phyloP scores from a whole-genome alignment of 345 rosid species.

The Dipteronia dyeriana region DNA sequence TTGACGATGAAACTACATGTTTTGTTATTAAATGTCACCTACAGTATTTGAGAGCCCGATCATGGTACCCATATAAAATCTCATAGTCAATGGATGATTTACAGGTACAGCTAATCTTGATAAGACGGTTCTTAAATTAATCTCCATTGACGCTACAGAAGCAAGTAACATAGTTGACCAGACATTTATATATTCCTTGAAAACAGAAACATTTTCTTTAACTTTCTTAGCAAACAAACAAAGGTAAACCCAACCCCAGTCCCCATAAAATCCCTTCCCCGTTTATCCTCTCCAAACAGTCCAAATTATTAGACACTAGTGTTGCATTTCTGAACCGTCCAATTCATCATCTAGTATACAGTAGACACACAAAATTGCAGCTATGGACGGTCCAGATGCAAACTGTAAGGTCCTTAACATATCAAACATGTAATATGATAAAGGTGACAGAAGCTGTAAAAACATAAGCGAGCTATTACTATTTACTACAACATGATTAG shows the following conservation, averaged over 20 bases:
- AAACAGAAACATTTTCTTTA: background rate
- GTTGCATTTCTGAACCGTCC: slow-evolving; percentile 9
- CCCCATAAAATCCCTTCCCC: background rate
- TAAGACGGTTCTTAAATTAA: background rate
- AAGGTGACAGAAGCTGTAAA: too few species aligned
- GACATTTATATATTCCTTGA: background rate
- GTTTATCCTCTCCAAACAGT: too few species aligned
- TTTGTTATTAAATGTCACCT: too few species aligned
- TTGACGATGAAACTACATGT: too few species aligned
- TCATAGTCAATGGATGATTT: background rate
- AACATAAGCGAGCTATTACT: too few species aligned
- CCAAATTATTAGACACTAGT: background rate
- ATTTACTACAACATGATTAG: background rate
- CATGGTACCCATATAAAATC: background rate
- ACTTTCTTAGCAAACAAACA: slow-evolving; percentile 6
- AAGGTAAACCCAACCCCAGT: background rate
- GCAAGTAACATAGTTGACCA: slow-evolving; percentile 1
- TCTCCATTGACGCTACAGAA: background rate
- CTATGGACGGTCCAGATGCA: slow-evolving; percentile 9
- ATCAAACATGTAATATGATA: background rate
- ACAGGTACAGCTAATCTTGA: background rate
- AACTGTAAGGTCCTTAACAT: too few species aligned
- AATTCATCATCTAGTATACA: background rate
- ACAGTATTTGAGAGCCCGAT: background rate
- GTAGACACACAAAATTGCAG: background rate